Evolutionary conservation across 2,329 filamentous ascomycete species (phyloP), one percentile per base, ranked within the genome.

Genomic region (Cryphonectria radicalis): DNA sequence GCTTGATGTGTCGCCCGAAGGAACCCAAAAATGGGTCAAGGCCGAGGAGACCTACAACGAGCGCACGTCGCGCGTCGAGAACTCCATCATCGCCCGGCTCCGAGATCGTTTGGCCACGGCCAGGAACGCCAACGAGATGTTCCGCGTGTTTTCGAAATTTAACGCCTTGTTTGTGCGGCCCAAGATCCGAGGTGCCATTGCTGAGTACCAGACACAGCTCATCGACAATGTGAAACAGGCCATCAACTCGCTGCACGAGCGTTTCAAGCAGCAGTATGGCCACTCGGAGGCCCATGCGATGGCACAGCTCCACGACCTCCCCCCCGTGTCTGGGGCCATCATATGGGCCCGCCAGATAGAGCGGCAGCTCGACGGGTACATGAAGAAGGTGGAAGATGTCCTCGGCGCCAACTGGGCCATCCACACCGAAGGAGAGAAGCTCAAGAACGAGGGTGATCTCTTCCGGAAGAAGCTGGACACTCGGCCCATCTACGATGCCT

Each of bases 121-220:
- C 17, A 98, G 97, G 86, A 97, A 94, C 73, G 96, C 96, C 57
- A 98, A 97, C 79, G 97, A 99, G 82, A 99, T 99, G 96, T 99
- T 99, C 81, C 93, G 97, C 69, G 96, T 99, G 73, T 99, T 99
- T 81, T 98, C 96, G 68, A 98, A 98, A 80, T 99, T 99, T 88
- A 99, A 99, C 79, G 96, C 96, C 1, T 90, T 99, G 42, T 97
- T 99, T 76, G 95, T 99, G 70, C 91, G 96, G 72, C 96, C 96
- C n/a, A 99, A 99, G 86, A 98, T 99, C 82, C 92, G 96, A 75
- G 95, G 97, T 75, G 97, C 96, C 69, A 99, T 99, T 78, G 93
- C 94, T 60, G 95, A 99, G 82, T 99, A 99, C 80, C 96, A 99
- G 81, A 96, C 95, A 5, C 95, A 98, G 81, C 90, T 99, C 46